These are phyloP conservation scores for Rugonectria rugulosa DNA, from an alignment of 2,329 filamentous ascomycete genomes.

Conservation along the genomic window DNA sequence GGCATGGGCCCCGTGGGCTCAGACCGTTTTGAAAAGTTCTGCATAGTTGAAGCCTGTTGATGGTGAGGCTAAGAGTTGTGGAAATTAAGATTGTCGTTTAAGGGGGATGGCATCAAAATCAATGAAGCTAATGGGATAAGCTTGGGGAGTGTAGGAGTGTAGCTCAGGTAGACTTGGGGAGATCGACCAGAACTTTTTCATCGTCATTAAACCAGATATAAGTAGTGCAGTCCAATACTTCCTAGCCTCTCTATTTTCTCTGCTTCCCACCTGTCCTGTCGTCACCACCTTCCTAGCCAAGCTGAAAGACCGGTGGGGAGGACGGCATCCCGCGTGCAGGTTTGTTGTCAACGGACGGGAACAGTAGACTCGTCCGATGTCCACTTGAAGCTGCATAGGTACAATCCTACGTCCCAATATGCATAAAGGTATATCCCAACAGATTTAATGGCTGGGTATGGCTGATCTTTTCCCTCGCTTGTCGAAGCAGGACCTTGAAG, in stretches of 20 bases:
- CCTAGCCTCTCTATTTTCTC: neutral
- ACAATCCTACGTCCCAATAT: neutral
- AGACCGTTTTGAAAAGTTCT: slow-evolving; percentile 5
- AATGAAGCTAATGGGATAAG: neutral
- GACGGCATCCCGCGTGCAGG: neutral
- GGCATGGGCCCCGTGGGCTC: slow-evolving; percentile 21
- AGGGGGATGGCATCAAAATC: neutral
- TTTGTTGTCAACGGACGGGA: neutral
- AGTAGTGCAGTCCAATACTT: neutral
- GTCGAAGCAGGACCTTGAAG: neutral
- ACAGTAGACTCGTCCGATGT: neutral
- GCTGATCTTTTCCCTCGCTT: slow-evolving; percentile 11
- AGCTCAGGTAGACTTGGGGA: slow-evolving; percentile 1
- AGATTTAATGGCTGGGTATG: neutral
- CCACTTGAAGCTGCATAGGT: slow-evolving; percentile 1
- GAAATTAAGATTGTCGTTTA: neutral
- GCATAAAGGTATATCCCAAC: neutral
- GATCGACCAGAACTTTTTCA: neutral
- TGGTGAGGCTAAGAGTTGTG: slow-evolving; percentile 1
- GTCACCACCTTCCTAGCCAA: neutral
- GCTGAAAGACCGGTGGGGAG: neutral
- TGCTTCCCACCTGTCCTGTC: neutral
- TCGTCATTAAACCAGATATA: neutral
- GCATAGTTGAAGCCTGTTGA: no score
- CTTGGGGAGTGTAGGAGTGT: neutral